These are phyloP conservation scores for Microcera coccophila DNA, from an alignment of 2,329 filamentous ascomycete species.

Conservation along the genomic window DNA sequence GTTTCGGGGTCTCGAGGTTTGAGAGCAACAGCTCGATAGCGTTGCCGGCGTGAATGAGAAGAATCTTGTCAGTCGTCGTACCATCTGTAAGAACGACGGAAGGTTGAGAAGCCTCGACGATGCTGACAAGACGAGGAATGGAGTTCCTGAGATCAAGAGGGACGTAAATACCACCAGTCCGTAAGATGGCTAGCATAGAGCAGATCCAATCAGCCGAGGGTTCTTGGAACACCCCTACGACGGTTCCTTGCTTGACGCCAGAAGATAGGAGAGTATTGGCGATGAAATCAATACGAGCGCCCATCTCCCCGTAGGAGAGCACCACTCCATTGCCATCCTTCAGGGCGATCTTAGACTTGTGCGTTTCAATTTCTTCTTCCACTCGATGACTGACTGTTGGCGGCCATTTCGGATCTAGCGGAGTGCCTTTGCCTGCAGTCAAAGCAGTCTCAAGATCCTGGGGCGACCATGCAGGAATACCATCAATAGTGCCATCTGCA, in stretches of 20 bases:
- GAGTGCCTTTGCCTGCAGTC: not conserved
- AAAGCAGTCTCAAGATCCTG: not conserved
- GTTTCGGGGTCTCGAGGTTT: not conserved
- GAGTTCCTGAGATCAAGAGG: conserved; percentile 37
- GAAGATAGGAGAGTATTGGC: not conserved
- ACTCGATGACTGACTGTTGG: not conserved
- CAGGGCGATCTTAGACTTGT: not conserved
- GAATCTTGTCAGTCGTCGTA: not conserved
- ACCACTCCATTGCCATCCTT: not conserved
- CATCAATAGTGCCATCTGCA: not conserved
- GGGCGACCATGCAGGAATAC: not conserved
- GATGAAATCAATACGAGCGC: not conserved
- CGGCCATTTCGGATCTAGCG: not conserved
- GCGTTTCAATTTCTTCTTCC: not conserved
- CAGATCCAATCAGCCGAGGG: not conserved
- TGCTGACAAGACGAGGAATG: conserved; percentile 23
- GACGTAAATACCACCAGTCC: conserved; percentile 36
- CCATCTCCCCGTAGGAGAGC: not conserved
- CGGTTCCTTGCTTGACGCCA: not conserved
- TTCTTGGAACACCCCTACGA: not conserved
- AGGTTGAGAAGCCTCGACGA: conserved; percentile 29
- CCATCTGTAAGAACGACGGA: not conserved
- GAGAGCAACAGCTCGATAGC: not conserved
- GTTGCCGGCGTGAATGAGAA: too few species aligned
- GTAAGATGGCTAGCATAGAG: conserved; percentile 37